These are phyloP conservation scores for Suillus luteus DNA, from an alignment of 768 basidiomycete genomes.

Conservation along the genomic window DNA sequence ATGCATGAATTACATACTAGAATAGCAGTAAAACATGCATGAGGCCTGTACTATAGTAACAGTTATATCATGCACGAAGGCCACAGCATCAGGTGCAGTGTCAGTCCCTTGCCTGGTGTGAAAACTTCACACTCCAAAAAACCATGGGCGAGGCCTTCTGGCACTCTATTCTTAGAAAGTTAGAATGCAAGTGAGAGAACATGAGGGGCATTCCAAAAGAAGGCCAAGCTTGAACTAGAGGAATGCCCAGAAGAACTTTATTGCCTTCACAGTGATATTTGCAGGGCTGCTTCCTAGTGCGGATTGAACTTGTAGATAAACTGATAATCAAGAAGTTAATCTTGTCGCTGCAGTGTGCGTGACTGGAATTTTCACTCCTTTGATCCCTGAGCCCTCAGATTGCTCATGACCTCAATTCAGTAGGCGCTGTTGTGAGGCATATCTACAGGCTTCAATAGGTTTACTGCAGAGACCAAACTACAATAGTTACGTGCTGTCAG, in stretches of 20 bases:
- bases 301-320: conserved; percentile 39
- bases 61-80: no score
- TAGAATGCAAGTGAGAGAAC: not conserved
- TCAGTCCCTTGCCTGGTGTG: not conserved
- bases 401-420: conserved; percentile 32
- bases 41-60: no score
- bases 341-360: conserved; percentile 22
- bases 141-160: not conserved
- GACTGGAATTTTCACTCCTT: conserved; percentile 37
- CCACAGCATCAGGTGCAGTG: no score
- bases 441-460: not conserved
- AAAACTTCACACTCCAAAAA: not conserved
- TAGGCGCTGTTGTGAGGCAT: no score
- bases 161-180: not conserved
- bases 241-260: conserved; percentile 41
- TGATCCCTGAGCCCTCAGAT: no score
- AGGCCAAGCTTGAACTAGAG: no score
- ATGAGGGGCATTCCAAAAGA: not conserved
- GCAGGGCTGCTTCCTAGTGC: conserved; percentile 59
- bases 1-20: no score
- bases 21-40: no score
- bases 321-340: not conserved
- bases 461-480: not conserved
- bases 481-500: not conserved
- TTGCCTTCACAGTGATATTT: conserved; percentile 55